Base-by-base conservation (phyloP, 805 yeast species). In the Yarrowia sp. region DNA sequence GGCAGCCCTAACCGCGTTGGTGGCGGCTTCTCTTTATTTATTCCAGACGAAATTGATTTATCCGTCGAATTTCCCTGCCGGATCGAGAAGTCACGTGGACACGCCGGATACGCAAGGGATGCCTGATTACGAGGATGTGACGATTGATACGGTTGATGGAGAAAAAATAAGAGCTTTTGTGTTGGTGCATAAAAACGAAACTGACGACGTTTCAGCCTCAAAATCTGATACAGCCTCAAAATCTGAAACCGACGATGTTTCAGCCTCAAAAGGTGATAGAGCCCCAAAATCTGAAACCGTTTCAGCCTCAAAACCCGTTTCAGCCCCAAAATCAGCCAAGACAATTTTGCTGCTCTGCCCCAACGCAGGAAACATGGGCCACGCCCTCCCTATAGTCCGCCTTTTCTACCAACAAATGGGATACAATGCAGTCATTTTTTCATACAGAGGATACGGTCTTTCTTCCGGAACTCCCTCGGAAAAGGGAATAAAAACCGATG, bases 361-460 rank as follows among this genome's bases (percentile, higher is more conserved):
- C 5, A 94, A 94, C 78, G 98, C 98, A 1, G 98, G 98, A 5
- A 94, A 95, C 77, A 94, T 94, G 72, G 98, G 98, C 16, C 92
- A 91, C 75, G 88, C 90, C 38, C 80, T 94, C 59, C 97, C 97
- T 1, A 85, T 92, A 9, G 97, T 90, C 2, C 82, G 87, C 59
- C 77, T 89, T 10, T 87, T 93, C 71, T 90, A 86, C 77, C 79
- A 82, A 61, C 79, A 82, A 46, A 83, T 89, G 77, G 85, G 86
- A 14, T 86, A 87, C 78, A 92, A 93, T 77, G 97, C 92, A 2
- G 84, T 94, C 59, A 86, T 91, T 5, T 89, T 91, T 73, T 91
- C 97, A 0, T 94, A 94, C 78, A 81, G 99, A 73, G 98, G 99
- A 0, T 93, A 93, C 77, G 98, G 98, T 0, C 79, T 82, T 59